phyloP scores from a whole-genome alignment of 2,329 filamentous ascomycete genomes.

The Bipolaris victoriae region DNA sequence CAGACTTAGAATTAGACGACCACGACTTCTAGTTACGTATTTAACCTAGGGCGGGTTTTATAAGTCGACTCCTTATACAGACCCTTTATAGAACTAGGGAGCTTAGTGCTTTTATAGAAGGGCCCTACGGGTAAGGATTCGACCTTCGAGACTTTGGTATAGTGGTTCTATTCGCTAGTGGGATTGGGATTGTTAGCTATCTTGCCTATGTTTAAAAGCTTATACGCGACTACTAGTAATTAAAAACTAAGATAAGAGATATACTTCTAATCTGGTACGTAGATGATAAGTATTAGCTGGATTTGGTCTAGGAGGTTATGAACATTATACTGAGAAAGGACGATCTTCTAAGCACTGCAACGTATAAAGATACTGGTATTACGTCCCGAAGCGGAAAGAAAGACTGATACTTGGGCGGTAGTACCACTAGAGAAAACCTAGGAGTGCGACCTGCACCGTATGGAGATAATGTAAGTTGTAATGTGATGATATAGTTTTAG shows the following conservation, averaged over 20 bases:
- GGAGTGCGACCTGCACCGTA: conserved; percentile 9
- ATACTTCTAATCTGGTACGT: conserved; percentile 22
- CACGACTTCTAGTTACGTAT: conserved; percentile 17
- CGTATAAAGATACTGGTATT: too few species aligned
- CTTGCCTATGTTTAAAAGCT: conserved; percentile 21
- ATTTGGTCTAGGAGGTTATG: conserved; percentile 17
- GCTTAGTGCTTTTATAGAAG: conserved; percentile 15
- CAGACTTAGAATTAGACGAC: not conserved
- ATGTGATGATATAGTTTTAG: not conserved
- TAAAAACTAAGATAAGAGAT: conserved; percentile 20
- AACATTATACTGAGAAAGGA: conserved; percentile 12
- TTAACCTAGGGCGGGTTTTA: conserved; percentile 19
- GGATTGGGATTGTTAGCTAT: conserved; percentile 22
- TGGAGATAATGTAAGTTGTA: conserved; percentile 18
- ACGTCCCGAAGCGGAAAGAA: not conserved
- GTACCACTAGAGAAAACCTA: conserved; percentile 4
- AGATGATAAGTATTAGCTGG: conserved; percentile 12
- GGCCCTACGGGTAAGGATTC: conserved; percentile 18
- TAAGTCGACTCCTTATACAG: not conserved
- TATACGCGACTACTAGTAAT: conserved; percentile 12
- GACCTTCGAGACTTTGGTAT: conserved; percentile 21
- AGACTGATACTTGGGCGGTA: conserved; percentile 4
- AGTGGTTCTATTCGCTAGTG: conserved; percentile 24
- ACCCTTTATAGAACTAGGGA: conserved; percentile 2
- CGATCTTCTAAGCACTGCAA: conserved; percentile 1